These are phyloP conservation scores for Claviceps monticola DNA, from an alignment of 2,329 filamentous ascomycete species.

Conservation along the genomic window DNA sequence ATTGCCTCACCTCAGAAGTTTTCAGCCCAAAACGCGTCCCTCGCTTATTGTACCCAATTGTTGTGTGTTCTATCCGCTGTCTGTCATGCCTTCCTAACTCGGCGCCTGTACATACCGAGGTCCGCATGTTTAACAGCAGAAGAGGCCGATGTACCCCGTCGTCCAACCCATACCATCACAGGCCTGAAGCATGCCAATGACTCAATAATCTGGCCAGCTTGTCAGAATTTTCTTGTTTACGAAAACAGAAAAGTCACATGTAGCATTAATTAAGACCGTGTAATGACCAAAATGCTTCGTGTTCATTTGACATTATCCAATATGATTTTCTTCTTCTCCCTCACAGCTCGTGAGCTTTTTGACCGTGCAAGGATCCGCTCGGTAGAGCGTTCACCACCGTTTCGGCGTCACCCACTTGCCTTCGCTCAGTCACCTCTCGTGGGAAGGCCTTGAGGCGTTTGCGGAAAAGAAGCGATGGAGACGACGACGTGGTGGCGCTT, in stretches of 20 bases:
- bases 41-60: not conserved
- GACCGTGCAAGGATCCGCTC: slow-evolving; percentile 11
- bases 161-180: not conserved
- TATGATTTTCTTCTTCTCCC: not conserved
- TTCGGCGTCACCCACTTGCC: slow-evolving; percentile 82
- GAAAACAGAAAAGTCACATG: not conserved
- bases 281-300: not conserved
- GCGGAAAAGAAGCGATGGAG: slow-evolving; percentile 30
- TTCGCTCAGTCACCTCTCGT: slow-evolving; percentile 68
- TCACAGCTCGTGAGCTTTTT: slow-evolving; percentile 23
- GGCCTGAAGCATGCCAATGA: not conserved
- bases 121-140: not conserved
- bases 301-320: not conserved
- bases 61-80: not conserved
- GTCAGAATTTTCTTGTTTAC: not conserved
- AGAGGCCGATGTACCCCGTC: not conserved
- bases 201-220: not conserved
- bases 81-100: too few relatives aligned
- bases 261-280: not conserved
- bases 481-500: slow-evolving; percentile 31
- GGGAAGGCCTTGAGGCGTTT: slow-evolving; percentile 51
- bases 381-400: slow-evolving; percentile 50
- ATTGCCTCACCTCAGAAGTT: not conserved
- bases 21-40: not conserved
- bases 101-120: too few relatives aligned